These are phyloP conservation scores for Colletotrichum tropicicola DNA, from an alignment of 2,329 filamentous ascomycete genomes.

Conservation along the genomic window DNA sequence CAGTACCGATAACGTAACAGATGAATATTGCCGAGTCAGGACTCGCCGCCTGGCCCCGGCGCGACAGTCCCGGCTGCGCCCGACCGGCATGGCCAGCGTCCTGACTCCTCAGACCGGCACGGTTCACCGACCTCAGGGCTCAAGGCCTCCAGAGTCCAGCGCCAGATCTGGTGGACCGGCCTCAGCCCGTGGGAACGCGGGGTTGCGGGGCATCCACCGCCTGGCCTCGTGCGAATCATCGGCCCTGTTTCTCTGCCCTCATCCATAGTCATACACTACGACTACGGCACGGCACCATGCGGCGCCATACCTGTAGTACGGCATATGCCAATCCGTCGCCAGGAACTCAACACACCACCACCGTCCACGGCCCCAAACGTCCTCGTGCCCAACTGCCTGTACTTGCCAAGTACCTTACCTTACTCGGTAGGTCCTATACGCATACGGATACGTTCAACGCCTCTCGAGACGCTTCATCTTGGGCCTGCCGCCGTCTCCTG, in stretches of 20 bases:
- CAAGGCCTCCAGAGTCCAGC: too few relatives aligned
- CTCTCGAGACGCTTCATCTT: too few relatives aligned
- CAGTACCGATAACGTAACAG: constrained; percentile 60
- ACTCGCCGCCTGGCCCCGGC: neutral
- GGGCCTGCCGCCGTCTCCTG: neutral
- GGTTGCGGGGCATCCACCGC: constrained; percentile 25
- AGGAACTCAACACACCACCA: too few relatives aligned
- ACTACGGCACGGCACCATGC: neutral
- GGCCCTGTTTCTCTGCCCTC: constrained; percentile 12
- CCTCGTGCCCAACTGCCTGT: too few relatives aligned
- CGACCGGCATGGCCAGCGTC: neutral
- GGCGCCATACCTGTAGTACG: too few relatives aligned
- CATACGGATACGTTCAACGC: too few relatives aligned
- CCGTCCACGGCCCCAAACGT: too few relatives aligned
- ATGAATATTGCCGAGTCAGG: constrained; percentile 44
- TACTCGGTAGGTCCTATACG: too few relatives aligned
- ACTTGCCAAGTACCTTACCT: too few relatives aligned
- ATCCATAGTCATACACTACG: neutral
- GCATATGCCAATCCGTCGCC: too few relatives aligned
- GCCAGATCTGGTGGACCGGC: constrained; percentile 26
- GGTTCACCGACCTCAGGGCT: too few relatives aligned
- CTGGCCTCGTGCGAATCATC: constrained; percentile 24
- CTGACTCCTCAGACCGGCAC: too few relatives aligned
- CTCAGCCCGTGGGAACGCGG: constrained; percentile 25
- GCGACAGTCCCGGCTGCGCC: constrained; percentile 3